These are phyloP conservation scores for Fraxinus xanthoxyloides DNA, from an alignment of 305 asterid species.

Conservation along the genomic window DNA sequence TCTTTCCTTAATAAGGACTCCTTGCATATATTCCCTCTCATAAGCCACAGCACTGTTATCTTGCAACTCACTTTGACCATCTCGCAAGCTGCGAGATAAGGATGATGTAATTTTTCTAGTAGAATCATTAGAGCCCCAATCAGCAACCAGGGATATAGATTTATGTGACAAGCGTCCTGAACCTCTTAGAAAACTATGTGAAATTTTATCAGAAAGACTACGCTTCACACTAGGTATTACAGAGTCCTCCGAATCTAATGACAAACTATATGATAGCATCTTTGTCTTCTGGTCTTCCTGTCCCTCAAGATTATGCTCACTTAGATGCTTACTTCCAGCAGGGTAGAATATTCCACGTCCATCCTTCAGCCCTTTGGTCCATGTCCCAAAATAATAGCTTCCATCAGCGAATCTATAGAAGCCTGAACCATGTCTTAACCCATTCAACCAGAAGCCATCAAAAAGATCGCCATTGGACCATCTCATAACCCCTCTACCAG, in stretches of 20 bases:
- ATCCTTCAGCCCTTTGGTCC: slow-evolving; percentile 92
- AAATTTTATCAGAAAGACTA: slow-evolving; percentile 59
- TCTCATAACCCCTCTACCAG: slow-evolving; percentile 91
- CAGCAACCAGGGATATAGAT: slow-evolving; percentile 40
- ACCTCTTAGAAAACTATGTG: slow-evolving; percentile 45
- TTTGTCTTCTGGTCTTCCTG: slow-evolving; percentile 45
- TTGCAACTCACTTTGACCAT: slow-evolving; percentile 47
- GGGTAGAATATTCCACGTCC: slow-evolving; percentile 88
- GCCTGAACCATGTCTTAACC: slow-evolving; percentile 81
- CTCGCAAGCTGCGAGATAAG: slow-evolving; percentile 44
- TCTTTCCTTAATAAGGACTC: slow-evolving; percentile 83
- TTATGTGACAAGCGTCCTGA: slow-evolving; percentile 47
- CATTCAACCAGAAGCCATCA: slow-evolving; percentile 88
- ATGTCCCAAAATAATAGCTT: slow-evolving; percentile 86
- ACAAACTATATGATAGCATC: slow-evolving; percentile 38
- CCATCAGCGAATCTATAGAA: slow-evolving; percentile 76
- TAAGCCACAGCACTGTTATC: slow-evolving; percentile 47
- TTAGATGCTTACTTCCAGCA: slow-evolving; percentile 56
- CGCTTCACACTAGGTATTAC: slow-evolving; percentile 45
- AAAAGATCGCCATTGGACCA: slow-evolving; percentile 84
- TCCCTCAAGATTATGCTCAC: slow-evolving; percentile 39
- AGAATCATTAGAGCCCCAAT: slow-evolving; percentile 32
- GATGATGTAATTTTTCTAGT: slow-evolving; percentile 33
- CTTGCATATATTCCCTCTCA: slow-evolving; percentile 98
- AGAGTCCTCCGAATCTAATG: slow-evolving; percentile 40